These are phyloP conservation scores for Schizochytrium sp. DNA, from an alignment of 108 stramenopile species.

Conservation along the genomic window DNA sequence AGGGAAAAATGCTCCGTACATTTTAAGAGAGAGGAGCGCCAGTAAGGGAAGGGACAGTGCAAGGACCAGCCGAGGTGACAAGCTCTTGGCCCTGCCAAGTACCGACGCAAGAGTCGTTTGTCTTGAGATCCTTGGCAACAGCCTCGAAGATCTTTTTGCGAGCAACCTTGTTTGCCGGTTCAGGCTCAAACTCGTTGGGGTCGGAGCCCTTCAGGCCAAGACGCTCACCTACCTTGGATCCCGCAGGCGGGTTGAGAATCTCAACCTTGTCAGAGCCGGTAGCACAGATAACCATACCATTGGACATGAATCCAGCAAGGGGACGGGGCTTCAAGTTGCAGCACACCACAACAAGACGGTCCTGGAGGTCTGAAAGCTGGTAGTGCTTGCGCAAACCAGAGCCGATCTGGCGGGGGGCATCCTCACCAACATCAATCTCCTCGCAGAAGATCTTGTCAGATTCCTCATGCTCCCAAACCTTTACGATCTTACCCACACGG, in stretches of 20 bases:
- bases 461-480: conserved; percentile 95
- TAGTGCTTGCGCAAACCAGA: conserved; percentile 89
- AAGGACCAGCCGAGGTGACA: conserved; percentile 4
- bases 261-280: conserved; percentile 84
- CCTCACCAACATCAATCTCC: conserved; percentile 88
- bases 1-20: too few relatives aligned
- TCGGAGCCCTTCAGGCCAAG: conserved; percentile 66
- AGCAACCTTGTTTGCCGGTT: conserved; percentile 85
- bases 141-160: conserved; percentile 95
- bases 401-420: conserved; percentile 85
- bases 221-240: conserved; percentile 83
- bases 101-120: conserved; percentile 85
- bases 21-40: neutral
- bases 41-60: conserved; percentile 38
- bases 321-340: conserved; percentile 92
- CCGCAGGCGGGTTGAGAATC: conserved; percentile 83
- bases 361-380: conserved; percentile 86
- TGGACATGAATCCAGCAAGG: conserved; percentile 88
- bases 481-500: conserved; percentile 84
- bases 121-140: conserved; percentile 86
- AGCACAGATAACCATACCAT: conserved; percentile 93
- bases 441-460: conserved; percentile 97
- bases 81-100: conserved; percentile 36
- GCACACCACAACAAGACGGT: conserved; percentile 86
- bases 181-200: conserved; percentile 73